These are phyloP conservation scores for Naganishia onofrii DNA, from an alignment of 768 basidiomycete species.

Conservation along the genomic window DNA sequence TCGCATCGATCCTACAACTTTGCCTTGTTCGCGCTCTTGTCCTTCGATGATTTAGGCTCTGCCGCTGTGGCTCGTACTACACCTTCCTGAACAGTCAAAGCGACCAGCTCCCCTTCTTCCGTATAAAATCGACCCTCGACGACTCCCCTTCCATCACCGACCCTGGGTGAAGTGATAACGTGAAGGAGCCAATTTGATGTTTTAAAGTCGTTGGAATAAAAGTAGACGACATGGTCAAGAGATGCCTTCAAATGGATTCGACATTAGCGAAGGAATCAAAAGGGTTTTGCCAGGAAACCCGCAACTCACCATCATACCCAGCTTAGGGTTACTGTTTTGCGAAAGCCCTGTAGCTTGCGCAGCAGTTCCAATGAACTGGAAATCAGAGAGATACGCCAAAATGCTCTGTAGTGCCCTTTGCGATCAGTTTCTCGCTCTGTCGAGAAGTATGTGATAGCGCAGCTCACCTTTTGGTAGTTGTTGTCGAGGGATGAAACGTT, in stretches of 20 bases:
- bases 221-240: conserved; percentile 49
- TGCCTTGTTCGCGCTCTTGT: conserved; percentile 59
- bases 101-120: conserved; percentile 43
- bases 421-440: background rate
- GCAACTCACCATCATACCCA: conserved; percentile 47
- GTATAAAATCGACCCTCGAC: conserved; percentile 50
- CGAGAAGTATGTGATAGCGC: background rate
- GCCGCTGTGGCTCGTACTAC: conserved; percentile 59
- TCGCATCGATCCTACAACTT: conserved; percentile 28
- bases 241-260: conserved; percentile 36
- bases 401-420: conserved; percentile 37
- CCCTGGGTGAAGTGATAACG: conserved; percentile 47
- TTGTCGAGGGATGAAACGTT: conserved; percentile 17
- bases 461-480: conserved; percentile 30
- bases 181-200: conserved; percentile 46
- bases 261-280: background rate
- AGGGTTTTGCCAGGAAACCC: background rate
- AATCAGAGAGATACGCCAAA: conserved; percentile 51
- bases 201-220: conserved; percentile 46
- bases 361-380: conserved; percentile 51
- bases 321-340: conserved; percentile 37
- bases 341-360: conserved; percentile 46
- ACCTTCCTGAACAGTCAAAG: conserved; percentile 51
- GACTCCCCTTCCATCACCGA: conserved; percentile 44
- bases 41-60: conserved; percentile 66